Evolutionary conservation across 2,329 filamentous ascomycete species (phyloP).

Genomic region (Eutypa lata): DNA sequence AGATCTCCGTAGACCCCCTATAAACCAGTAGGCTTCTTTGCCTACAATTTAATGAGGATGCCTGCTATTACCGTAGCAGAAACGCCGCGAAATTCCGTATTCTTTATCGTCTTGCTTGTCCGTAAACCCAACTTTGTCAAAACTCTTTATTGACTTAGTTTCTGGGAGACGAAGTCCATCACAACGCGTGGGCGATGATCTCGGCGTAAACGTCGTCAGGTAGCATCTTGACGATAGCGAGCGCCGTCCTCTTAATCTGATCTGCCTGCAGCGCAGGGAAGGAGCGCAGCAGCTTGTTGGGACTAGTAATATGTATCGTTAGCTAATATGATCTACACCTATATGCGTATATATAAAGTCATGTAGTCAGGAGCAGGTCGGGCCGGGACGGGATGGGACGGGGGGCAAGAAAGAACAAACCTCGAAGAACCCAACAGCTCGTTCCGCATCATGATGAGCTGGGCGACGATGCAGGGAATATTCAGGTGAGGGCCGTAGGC

Average conservation of each 20-base stretch:
- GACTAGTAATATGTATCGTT: conserved; percentile 53
- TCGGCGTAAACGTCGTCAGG: conserved; percentile 88
- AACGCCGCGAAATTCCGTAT: no score
- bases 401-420: conserved; percentile 44
- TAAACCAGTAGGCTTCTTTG: no score
- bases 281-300: conserved; percentile 85
- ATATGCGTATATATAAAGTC: no score
- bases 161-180: conserved; percentile 19
- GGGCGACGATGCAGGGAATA: conserved; percentile 92
- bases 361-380: no score
- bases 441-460: conserved; percentile 83
- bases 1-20: no score
- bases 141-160: no score
- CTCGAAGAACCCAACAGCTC: conserved; percentile 80
- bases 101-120: background rate
- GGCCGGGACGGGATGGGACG: background rate
- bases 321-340: no score
- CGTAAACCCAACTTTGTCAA: no score
- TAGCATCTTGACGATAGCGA: conserved; percentile 85
- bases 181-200: conserved; percentile 83
- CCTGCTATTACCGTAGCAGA: no score
- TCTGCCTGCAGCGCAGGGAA: conserved; percentile 82
- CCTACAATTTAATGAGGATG: no score
- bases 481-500: conserved; percentile 95
- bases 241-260: conserved; percentile 78